Evolutionary conservation across 257 asterid genomes (phyloP), one percentile per base, ranked within the genome.

Genomic region (Plantago major): DNA sequence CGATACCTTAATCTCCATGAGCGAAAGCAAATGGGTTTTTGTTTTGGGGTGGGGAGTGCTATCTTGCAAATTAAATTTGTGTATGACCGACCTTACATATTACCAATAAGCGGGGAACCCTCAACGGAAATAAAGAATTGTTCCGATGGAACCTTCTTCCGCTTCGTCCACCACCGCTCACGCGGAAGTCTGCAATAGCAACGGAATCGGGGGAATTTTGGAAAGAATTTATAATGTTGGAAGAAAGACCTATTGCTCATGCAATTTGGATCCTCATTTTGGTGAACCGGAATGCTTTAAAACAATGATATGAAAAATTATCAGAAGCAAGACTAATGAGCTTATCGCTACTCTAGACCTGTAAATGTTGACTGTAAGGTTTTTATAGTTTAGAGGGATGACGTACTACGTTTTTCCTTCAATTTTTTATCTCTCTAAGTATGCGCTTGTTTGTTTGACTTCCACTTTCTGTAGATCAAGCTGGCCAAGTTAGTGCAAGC

Each of bases 401-500:
- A 17, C 1, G 42, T 22, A 57, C 33, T 9, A 26, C 26, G 10
- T 11, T 12, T 40, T n/a, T 45, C 33, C 1, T 52, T 11, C 15
- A 60, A 38, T 60, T 47, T 11, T 11, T 53, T 42, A 58, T 60
- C 40, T 46, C 15, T 55, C 54, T 55, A 26, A 49, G 26, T 65
- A 33, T 15, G 14, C 33, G 38, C 49, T 37, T 22, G 48, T 64
- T 61, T 42, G 54, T 57, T 69, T 37, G 38, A 37, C 58, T 60
- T 38, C 59, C 18, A 22, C 8, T 33, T 33, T 33, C 40, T 33
- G 40, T 33, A 50, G 53, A 54, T n/a, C 62, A 77, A 67, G 42
- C 66, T 73, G 82, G 70, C 52, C 81, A 79, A 64, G 75, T 68
- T 58, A 71, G 67, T 26, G 65, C 75, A 60, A 65, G 71, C 66